phyloP scores from a whole-genome alignment of 2,329 filamentous ascomycete species.

The Boeremia lycopersici region DNA sequence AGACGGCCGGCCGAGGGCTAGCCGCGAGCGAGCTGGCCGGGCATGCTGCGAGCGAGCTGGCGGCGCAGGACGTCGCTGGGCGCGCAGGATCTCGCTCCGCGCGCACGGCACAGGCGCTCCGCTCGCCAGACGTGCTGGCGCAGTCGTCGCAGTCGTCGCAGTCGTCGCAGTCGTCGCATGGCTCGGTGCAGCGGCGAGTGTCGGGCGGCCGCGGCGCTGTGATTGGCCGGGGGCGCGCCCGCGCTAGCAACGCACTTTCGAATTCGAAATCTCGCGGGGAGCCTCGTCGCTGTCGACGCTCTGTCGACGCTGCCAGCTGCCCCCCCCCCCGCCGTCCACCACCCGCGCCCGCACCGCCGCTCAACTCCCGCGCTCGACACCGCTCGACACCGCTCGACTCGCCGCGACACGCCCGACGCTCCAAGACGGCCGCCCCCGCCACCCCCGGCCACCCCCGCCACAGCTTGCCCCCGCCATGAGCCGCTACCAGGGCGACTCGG shows the following conservation, averaged over 20 bases:
- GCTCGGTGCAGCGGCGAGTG: background rate
- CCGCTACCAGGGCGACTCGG: constrained; percentile 63
- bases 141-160: background rate
- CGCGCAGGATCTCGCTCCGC: constrained; percentile 12
- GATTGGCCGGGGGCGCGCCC: too few species aligned
- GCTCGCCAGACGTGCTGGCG: constrained; percentile 10
- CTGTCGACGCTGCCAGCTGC: too few species aligned
- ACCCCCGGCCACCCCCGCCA: constrained; percentile 10
- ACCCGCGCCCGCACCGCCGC: too few species aligned
- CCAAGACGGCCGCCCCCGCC: constrained; percentile 4
- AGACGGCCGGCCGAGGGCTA: background rate
- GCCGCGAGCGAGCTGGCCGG: background rate
- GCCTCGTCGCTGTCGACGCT: too few species aligned
- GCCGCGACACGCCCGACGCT: background rate
- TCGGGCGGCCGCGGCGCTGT: constrained; percentile 6
- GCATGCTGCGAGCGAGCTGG: constrained; percentile 4
- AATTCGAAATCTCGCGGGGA: constrained; percentile 15
- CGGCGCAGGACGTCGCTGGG: background rate
- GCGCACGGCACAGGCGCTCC: constrained; percentile 1
- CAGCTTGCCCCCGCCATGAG: constrained; percentile 15
- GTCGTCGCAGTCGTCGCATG: too few species aligned
- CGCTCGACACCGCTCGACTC: too few species aligned
- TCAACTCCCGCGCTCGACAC: too few species aligned
- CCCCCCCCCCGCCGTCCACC: too few species aligned
- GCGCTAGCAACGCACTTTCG: constrained; percentile 5